Evolutionary conservation across 2,329 filamentous ascomycete genomes (phyloP), one percentile per base, ranked within the genome.

Genomic region (Talaromyces sp.): DNA sequence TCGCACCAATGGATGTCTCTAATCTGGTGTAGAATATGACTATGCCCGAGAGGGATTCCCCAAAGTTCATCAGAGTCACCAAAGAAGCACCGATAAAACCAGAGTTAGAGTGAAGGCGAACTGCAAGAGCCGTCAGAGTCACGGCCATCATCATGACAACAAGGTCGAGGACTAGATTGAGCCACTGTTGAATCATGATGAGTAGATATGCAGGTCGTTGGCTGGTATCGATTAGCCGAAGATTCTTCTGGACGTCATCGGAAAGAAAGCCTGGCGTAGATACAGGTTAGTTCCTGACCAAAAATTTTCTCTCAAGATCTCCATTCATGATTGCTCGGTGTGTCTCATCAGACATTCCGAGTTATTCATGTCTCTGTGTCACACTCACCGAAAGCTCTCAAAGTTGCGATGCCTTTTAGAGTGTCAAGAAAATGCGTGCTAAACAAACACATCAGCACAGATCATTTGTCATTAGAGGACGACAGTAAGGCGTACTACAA

Each of bases 131-230:
- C 0, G 84, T 84, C 0, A 83, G 79, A 0, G 87, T 72, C 52
- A 80, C 75, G 1, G 86, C 79, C 0, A 87, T 72, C 2, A 82
- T 64, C 1, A 82, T 73, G 0, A 86, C 81, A 0, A 86, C 70
- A 3, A 85, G 66, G 60, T 84, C 78, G 1, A 88, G 74, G 0
- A 81, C 79, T 0, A 88, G 75, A 0, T 71, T 78, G 0, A 88
- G 78, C 86, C 86, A 88, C 37, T 84, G 79, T 70, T 89, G 87
- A 6, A 87, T 80, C 49, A 82, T 81, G 62, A 80, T 83, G 14
- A 88, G 77, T 0, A 87, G 77, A 68, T 89, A 89, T 60, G 83
- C 85, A 0, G 86, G 85, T 22, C 77, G 73, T 68, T 88, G 86
- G 59, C 59, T 61, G 0, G 85, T 86, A 11, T 73, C 73, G 65